phyloP scores from a whole-genome alignment of 176 grass and related monocot species.

The Oryza longistaminata region DNA sequence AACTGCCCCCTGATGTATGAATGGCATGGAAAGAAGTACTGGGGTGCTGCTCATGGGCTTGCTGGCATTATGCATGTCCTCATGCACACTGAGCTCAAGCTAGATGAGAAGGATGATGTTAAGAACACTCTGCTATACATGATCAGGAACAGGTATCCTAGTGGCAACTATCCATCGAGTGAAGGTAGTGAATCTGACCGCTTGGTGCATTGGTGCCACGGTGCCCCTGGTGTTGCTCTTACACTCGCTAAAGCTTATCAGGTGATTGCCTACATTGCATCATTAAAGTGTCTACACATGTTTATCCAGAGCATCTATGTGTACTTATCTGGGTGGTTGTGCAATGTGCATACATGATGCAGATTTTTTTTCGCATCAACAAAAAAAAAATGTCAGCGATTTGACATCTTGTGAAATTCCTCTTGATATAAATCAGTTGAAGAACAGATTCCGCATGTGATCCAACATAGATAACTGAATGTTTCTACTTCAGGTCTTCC shows the following conservation, averaged over 20 bases:
- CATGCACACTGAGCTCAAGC: conserved; percentile 63
- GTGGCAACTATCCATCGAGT: conserved; percentile 76
- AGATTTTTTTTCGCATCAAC: not conserved
- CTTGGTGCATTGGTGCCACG: conserved; percentile 93
- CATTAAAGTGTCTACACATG: not conserved
- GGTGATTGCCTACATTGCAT: conserved; percentile 35
- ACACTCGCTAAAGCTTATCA: conserved; percentile 70
- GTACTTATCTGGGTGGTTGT: not conserved
- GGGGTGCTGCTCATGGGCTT: conserved; percentile 88
- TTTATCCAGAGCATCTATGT: not conserved
- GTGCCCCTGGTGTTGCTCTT: conserved; percentile 82
- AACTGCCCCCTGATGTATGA: conserved; percentile 80
- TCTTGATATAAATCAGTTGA: no score
- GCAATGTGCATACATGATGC: not conserved
- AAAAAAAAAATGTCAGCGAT: not conserved
- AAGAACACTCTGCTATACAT: conserved; percentile 79
- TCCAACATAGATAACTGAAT: not conserved
- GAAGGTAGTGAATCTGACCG: conserved; percentile 62
- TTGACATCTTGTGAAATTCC: not conserved
- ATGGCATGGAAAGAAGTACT: conserved; percentile 87
- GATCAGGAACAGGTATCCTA: conserved; percentile 71
- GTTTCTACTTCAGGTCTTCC: conserved; percentile 68
- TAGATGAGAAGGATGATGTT: conserved; percentile 62
- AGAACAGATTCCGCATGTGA: not conserved
- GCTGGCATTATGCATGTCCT: conserved; percentile 87